phyloP scores from a whole-genome alignment of 179 eudicot genomes.

The Corrigiola litoralis region DNA sequence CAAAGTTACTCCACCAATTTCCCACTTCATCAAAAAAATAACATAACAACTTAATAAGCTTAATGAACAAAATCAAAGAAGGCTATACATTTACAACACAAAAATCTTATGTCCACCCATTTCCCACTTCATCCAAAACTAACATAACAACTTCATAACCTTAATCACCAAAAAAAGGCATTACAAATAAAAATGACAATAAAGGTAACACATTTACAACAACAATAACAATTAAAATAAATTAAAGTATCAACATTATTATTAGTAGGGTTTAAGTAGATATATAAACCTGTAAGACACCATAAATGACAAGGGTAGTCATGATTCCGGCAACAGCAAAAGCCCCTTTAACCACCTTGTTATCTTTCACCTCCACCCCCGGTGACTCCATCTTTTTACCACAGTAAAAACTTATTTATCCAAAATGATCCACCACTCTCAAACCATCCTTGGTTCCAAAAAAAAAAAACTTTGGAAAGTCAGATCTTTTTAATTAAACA shows the following conservation, averaged over 20 bases:
- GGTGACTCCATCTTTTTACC: constrained; percentile 21
- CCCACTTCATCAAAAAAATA: too few species aligned
- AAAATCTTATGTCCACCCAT: too few species aligned
- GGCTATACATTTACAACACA: too few species aligned
- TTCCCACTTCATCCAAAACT: too few species aligned
- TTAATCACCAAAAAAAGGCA: too few species aligned
- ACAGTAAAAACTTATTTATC: not conserved
- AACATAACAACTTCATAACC: too few species aligned
- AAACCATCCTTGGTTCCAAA: constrained; percentile 14
- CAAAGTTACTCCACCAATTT: too few species aligned
- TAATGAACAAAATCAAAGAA: too few species aligned
- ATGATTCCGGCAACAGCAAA: constrained; percentile 84
- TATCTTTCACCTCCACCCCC: constrained; percentile 35
- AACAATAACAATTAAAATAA: not conserved
- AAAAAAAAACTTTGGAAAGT: too few species aligned
- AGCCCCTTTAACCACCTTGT: constrained; percentile 46
- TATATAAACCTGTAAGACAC: constrained; percentile 65
- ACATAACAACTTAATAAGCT: too few species aligned
- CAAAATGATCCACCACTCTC: not conserved
- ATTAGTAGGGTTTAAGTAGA: constrained; percentile 2
- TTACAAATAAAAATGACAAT: not conserved
- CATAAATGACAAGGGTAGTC: constrained; percentile 86
- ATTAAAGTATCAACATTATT: too few species aligned
- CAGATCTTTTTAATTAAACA: not conserved
- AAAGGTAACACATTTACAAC: not conserved